Conservation (phyloP, 306 rosid genomes). For the Morella rubra region DNA sequence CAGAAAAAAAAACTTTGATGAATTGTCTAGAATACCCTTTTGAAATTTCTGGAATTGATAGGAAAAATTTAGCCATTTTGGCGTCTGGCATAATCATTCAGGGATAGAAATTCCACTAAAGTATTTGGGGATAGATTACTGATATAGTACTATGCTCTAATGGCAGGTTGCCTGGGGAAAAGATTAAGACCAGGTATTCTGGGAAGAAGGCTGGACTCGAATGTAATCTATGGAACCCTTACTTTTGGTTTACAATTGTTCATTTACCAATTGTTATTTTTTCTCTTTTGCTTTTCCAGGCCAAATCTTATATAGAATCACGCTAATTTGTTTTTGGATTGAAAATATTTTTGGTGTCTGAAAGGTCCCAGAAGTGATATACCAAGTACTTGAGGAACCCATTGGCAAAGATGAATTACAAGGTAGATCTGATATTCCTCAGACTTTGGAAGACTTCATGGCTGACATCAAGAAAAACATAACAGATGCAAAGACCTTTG, state of each 20-base stretch:
- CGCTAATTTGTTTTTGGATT: slow-evolving; percentile 24
- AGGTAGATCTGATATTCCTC: slow-evolving; percentile 85
- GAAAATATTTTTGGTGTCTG: slow-evolving; percentile 32
- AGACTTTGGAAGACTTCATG: slow-evolving; percentile 85
- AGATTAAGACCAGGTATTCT: slow-evolving; percentile 80
- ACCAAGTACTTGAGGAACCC: slow-evolving; percentile 75
- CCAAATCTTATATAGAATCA: neutral
- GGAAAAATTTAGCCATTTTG: too few species aligned
- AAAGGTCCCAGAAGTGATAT: slow-evolving; percentile 93
- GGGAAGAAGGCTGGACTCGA: slow-evolving; percentile 71
- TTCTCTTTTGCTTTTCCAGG: neutral
- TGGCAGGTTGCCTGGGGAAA: slow-evolving; percentile 90
- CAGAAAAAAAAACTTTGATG: too few species aligned
- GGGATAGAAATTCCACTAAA: too few species aligned
- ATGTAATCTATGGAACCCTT: slow-evolving; percentile 49
- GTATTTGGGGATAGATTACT: neutral
- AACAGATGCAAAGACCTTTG: slow-evolving; percentile 75
- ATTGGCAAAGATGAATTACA: slow-evolving; percentile 56
- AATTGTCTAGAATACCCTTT: neutral
- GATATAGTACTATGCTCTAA: slow-evolving; percentile 13
- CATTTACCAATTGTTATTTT: neutral
- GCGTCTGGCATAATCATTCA: too few species aligned
- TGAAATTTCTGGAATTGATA: neutral
- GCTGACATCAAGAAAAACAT: slow-evolving; percentile 56
- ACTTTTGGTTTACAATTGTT: neutral